Conservation (phyloP, 495 filamentous ascomycete species). For the Tuber calosporum region DNA sequence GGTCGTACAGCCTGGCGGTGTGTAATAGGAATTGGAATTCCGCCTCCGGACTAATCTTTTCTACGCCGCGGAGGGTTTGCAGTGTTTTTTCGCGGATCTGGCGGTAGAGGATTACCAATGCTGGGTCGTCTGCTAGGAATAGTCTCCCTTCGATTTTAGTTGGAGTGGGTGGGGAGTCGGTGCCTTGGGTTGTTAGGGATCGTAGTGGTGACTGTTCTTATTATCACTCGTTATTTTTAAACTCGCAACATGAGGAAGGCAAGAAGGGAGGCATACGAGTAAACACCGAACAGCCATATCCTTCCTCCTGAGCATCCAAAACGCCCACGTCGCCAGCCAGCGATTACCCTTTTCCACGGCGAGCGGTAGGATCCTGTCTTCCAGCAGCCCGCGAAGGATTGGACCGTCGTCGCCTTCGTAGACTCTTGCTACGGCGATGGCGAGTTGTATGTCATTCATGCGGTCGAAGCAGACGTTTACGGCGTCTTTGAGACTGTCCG, state of each 20-base stretch:
- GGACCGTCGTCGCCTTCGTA: constrained; percentile 81
- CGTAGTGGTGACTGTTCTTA: constrained; percentile 61
- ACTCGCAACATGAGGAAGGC: background rate
- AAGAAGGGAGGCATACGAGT: constrained; percentile 49
- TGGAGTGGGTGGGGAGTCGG: constrained; percentile 31
- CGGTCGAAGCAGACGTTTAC: constrained; percentile 77
- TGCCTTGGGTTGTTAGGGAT: constrained; percentile 56
- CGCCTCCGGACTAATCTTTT: constrained; percentile 65
- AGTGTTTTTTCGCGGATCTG: constrained; percentile 79
- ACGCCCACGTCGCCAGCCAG: constrained; percentile 94
- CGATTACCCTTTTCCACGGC: constrained; percentile 76
- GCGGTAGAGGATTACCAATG: constrained; percentile 75
- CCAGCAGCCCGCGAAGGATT: constrained; percentile 63
- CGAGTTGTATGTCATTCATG: constrained; percentile 79
- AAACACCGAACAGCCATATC: constrained; percentile 84
- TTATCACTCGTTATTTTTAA: constrained; percentile 23
- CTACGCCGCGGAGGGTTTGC: constrained; percentile 76
- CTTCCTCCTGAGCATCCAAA: constrained; percentile 77
- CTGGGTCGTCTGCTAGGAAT: constrained; percentile 85
- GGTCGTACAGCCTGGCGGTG: constrained; percentile 77
- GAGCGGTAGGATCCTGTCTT: constrained; percentile 69
- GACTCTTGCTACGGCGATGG: constrained; percentile 78
- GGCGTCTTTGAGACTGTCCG: constrained; percentile 75
- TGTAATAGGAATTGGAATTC: constrained; percentile 90
- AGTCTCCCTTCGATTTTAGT: constrained; percentile 51